A percentile compares a stretch with the other conserved stretches of the same genome.
phyloP scores from a whole-genome alignment of 805 yeast species.

The Tetrapisispora arboricola region DNA sequence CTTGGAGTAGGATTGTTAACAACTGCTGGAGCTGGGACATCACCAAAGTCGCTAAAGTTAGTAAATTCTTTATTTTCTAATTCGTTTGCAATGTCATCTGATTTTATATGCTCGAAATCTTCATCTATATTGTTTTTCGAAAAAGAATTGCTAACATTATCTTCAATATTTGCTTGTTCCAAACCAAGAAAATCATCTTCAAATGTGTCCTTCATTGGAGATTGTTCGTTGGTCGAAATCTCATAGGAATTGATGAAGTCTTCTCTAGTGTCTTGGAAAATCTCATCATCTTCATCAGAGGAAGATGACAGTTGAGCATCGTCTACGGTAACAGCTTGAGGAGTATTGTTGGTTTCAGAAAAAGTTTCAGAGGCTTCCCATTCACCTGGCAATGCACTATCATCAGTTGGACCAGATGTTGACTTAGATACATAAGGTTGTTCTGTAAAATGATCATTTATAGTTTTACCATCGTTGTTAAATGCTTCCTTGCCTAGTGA shows the following conservation, averaged over 20 bases:
- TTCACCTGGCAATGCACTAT: constrained; percentile 2
- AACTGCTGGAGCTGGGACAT: background rate
- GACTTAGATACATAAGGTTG: no score
- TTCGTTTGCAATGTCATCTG: constrained; percentile 19
- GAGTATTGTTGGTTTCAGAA: background rate
- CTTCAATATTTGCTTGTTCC: constrained; percentile 36
- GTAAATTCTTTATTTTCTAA: constrained; percentile 19
- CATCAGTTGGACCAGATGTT: no score
- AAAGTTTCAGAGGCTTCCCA: constrained; percentile 5
- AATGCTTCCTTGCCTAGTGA: background rate
- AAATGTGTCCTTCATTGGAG: constrained; percentile 21
- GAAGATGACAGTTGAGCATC: background rate
- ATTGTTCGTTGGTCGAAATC: background rate
- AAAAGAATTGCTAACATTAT: constrained; percentile 11
- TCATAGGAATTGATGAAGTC: constrained; percentile 4
- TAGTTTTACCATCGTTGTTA: background rate
- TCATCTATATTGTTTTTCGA: constrained; percentile 16
- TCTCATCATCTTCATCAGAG: constrained; percentile 24
- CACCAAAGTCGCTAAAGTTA: constrained; percentile 4
- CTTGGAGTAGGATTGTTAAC: constrained; percentile 7
- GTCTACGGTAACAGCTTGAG: background rate
- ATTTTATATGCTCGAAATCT: constrained; percentile 21
- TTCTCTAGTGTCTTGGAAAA: constrained; percentile 10
- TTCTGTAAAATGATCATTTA: no score
- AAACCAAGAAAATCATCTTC: constrained; percentile 37